These are phyloP conservation scores for Hericium erinaceus DNA, from an alignment of 768 basidiomycete species.

Conservation along the genomic window DNA sequence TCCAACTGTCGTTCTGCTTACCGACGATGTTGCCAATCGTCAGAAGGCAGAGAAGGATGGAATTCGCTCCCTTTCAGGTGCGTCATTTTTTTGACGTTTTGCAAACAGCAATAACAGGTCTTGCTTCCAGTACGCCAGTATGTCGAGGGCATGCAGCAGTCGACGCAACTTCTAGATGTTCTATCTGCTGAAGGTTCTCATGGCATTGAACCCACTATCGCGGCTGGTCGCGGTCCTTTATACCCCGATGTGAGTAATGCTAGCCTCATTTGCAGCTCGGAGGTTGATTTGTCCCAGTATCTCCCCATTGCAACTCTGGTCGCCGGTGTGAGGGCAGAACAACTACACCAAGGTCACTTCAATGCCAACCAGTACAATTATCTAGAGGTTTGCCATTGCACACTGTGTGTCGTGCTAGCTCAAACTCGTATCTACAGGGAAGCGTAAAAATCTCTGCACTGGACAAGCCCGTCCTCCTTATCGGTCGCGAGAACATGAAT, in stretches of 20 bases:
- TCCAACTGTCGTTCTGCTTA: conserved; percentile 71
- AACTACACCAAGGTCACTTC: conserved; percentile 88
- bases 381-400: conserved; percentile 52
- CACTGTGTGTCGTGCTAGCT: neutral
- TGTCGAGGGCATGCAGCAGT: conserved; percentile 62
- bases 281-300: conserved; percentile 43
- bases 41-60: conserved; percentile 61
- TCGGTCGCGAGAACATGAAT: conserved; percentile 92
- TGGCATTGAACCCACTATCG: conserved; percentile 53
- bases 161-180: conserved; percentile 68
- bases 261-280: neutral
- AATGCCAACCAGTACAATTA: conserved; percentile 95
- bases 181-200: conserved; percentile 61
- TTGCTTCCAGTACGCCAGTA: conserved; percentile 57
- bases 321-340: conserved; percentile 79
- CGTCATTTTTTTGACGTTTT: conserved; percentile 1
- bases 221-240: conserved; percentile 38
- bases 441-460: conserved; percentile 69
- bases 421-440: conserved; percentile 38
- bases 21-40: conserved; percentile 83
- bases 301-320: conserved; percentile 58
- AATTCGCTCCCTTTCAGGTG: conserved; percentile 57
- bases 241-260: conserved; percentile 59
- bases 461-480: conserved; percentile 69
- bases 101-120: neutral